Percentiles rank a stretch among this genome's conserved stretches.
Conservation (phyloP, 345 rosid species). For the Stellera chamaejasme region DNA sequence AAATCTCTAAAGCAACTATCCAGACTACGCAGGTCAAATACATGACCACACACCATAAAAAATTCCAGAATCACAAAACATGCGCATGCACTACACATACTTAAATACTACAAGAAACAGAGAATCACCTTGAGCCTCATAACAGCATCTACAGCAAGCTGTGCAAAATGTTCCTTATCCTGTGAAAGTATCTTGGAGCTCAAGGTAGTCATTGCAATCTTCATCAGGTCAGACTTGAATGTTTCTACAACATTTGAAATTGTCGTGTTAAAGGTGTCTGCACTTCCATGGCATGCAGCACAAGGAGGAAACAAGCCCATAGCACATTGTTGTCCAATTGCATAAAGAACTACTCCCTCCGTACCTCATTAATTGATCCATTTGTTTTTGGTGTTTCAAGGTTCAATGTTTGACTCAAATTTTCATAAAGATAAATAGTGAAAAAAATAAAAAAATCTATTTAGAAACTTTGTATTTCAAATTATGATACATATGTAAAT, state of each 20-base stretch:
- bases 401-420: too few relatives aligned
- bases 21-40: background rate
- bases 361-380: too few relatives aligned
- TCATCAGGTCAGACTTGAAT: slow-evolving; percentile 77
- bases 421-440: too few relatives aligned
- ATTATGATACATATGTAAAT: too few relatives aligned
- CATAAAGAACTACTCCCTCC: too few relatives aligned
- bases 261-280: slow-evolving; percentile 2
- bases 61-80: background rate
- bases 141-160: slow-evolving; percentile 93
- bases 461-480: too few relatives aligned
- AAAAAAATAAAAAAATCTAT: too few relatives aligned
- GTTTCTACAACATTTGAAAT: slow-evolving; percentile 51
- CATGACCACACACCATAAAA: background rate
- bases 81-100: background rate
- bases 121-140: slow-evolving; percentile 67
- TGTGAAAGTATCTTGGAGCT: slow-evolving; percentile 92
- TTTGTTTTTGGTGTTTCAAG: too few relatives aligned
- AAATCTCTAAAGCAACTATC: background rate
- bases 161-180: slow-evolving; percentile 85
- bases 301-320: background rate
- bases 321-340: background rate
- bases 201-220: slow-evolving; percentile 87
- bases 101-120: background rate
- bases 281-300: background rate